Evolutionary conservation across 2,329 filamentous ascomycete species (phyloP).

Genomic region (Colletotrichum sublineola): DNA sequence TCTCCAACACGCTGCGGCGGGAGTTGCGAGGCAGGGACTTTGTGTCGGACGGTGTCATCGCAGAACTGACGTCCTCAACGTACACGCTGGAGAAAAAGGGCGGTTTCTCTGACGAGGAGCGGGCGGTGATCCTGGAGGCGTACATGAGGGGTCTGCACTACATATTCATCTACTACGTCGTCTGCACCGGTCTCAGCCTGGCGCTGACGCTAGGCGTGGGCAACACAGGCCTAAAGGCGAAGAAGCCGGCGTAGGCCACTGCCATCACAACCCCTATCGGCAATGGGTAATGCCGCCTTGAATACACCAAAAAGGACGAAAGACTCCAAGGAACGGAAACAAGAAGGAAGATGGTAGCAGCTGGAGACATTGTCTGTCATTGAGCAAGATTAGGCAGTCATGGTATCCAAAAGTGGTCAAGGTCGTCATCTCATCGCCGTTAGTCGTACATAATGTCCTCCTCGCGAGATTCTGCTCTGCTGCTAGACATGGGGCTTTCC

Average conservation of each 20-base stretch:
- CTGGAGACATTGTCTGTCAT: too few relatives aligned
- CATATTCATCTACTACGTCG: slow-evolving; percentile 47
- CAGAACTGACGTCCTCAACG: slow-evolving; percentile 46
- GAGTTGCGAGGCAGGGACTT: slow-evolving; percentile 39
- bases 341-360: neutral
- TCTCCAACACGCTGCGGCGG: slow-evolving; percentile 47
- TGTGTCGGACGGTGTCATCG: slow-evolving; percentile 41
- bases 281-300: too few relatives aligned
- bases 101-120: slow-evolving; percentile 40
- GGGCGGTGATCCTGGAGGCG: slow-evolving; percentile 44
- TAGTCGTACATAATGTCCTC: neutral
- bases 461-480: too few relatives aligned
- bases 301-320: neutral
- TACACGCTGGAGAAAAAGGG: slow-evolving; percentile 44
- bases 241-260: slow-evolving; percentile 16
- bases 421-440: neutral
- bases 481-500: neutral
- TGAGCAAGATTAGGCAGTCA: neutral
- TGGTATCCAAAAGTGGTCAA: neutral
- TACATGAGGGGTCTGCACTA: slow-evolving; percentile 50
- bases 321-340: neutral
- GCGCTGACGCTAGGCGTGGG: slow-evolving; percentile 44
- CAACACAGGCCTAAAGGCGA: slow-evolving; percentile 44
- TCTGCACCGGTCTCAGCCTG: slow-evolving; percentile 41
- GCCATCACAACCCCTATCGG: too few relatives aligned